Conservation (phyloP, 805 yeast species). For the Alloascoidea africana region DNA sequence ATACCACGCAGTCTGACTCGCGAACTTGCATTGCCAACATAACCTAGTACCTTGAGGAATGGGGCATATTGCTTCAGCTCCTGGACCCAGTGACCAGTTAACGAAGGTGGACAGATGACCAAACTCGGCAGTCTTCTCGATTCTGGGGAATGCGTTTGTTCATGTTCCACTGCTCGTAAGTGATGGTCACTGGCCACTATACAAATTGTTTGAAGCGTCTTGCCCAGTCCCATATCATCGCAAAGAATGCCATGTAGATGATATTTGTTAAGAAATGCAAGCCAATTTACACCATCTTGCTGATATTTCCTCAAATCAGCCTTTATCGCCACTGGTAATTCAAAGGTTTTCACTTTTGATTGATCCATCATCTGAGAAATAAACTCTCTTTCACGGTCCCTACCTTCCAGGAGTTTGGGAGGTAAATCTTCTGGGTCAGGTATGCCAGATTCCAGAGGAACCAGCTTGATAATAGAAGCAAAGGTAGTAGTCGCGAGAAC, state of each 20-base stretch:
- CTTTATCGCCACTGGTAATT: slow-evolving; percentile 77
- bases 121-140: slow-evolving; percentile 68
- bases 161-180: slow-evolving; percentile 55
- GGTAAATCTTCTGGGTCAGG: slow-evolving; percentile 93
- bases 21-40: slow-evolving; percentile 83
- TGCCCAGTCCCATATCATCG: slow-evolving; percentile 99
- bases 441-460: slow-evolving; percentile 94
- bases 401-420: slow-evolving; percentile 62
- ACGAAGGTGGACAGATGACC: slow-evolving; percentile 90
- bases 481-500: slow-evolving; percentile 87
- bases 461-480: slow-evolving; percentile 89
- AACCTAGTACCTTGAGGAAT: slow-evolving; percentile 63
- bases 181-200: slow-evolving; percentile 94
- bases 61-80: slow-evolving; percentile 87
- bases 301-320: slow-evolving; percentile 92
- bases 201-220: slow-evolving; percentile 92
- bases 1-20: slow-evolving; percentile 40
- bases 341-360: slow-evolving; percentile 73
- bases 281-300: slow-evolving; percentile 98
- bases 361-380: slow-evolving; percentile 98
- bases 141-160: slow-evolving; percentile 44
- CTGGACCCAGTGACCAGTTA: slow-evolving; percentile 98
- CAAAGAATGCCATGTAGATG: slow-evolving; percentile 94
- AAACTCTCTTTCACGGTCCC: slow-evolving; percentile 88
- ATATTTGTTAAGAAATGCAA: slow-evolving; percentile 86